Conservation (phyloP, 768 basidiomycete genomes). For the Cantharellus cinnabarinus region DNA sequence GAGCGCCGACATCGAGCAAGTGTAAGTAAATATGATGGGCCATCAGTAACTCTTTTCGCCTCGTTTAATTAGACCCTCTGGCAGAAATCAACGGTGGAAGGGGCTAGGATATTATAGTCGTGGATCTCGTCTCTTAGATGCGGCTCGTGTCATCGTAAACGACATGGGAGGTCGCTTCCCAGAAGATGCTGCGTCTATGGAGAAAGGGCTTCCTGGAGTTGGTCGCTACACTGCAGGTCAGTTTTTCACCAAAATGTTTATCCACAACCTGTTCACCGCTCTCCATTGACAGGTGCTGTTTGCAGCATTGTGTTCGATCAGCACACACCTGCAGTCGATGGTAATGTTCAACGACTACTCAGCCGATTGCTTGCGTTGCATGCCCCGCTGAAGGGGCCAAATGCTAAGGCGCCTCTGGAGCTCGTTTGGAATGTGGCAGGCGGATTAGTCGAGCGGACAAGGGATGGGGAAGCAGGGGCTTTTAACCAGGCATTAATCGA, state of each 20-base stretch:
- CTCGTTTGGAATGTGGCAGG: constrained; percentile 66
- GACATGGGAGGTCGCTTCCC: constrained; percentile 55
- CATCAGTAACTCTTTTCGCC: too few relatives aligned
- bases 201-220: constrained; percentile 68
- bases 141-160: constrained; percentile 59
- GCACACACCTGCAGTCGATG: constrained; percentile 67
- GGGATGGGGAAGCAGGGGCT: constrained; percentile 41
- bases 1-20: constrained; percentile 56
- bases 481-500: constrained; percentile 90
- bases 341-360: constrained; percentile 74
- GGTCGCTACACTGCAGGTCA: constrained; percentile 78
- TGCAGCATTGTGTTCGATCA: constrained; percentile 74
- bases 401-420: constrained; percentile 49
- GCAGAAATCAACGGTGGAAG: constrained; percentile 61
- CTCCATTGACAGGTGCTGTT: constrained; percentile 28
- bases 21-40: constrained; percentile 14
- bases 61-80: too few relatives aligned
- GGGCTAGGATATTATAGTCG: constrained; percentile 83
- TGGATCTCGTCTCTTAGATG: constrained; percentile 58
- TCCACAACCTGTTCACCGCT: background rate
- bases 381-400: constrained; percentile 40
- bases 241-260: background rate
- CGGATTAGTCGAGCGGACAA: constrained; percentile 35
- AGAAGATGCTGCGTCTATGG: constrained; percentile 58
- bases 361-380: constrained; percentile 68